Evolutionary conservation across 345 rosid genomes (phyloP).

Genomic region (Eucalyptus marginata): DNA sequence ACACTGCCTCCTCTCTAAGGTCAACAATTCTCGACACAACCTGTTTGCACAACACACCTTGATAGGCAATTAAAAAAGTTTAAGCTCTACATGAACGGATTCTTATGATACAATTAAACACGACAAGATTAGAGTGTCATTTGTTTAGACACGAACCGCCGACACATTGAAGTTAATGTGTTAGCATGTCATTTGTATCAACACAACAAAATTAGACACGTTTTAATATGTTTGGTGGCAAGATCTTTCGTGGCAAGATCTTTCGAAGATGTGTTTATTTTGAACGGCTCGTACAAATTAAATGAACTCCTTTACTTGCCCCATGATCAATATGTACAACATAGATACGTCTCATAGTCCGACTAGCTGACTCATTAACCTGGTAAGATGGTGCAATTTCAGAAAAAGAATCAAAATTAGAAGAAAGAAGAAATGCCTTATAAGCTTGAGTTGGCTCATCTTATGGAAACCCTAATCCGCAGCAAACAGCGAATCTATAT

Average conservation of each 20-base stretch:
- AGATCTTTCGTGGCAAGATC: background rate
- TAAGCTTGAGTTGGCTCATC: background rate
- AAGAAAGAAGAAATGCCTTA: background rate
- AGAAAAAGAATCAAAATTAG: background rate
- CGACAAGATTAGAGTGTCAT: background rate
- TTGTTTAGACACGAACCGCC: rapidly evolving
- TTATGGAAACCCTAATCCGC: background rate
- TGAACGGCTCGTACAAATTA: background rate
- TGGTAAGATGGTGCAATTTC: background rate
- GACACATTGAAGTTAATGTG: background rate
- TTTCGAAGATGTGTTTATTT: background rate
- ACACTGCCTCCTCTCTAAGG: background rate
- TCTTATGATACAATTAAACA: background rate
- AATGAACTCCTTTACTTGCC: background rate
- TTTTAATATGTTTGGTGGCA: background rate
- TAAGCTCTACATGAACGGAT: background rate
- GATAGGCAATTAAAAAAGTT: background rate
- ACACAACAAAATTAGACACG: background rate
- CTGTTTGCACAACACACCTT: background rate
- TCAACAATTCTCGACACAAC: background rate
- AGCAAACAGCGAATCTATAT: background rate
- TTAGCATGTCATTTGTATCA: background rate
- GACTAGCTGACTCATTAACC: background rate
- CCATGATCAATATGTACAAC: background rate
- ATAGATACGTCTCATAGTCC: background rate